Conservation (phyloP, 1,284 basidiomycete genomes). For the Leccinum insolens region DNA sequence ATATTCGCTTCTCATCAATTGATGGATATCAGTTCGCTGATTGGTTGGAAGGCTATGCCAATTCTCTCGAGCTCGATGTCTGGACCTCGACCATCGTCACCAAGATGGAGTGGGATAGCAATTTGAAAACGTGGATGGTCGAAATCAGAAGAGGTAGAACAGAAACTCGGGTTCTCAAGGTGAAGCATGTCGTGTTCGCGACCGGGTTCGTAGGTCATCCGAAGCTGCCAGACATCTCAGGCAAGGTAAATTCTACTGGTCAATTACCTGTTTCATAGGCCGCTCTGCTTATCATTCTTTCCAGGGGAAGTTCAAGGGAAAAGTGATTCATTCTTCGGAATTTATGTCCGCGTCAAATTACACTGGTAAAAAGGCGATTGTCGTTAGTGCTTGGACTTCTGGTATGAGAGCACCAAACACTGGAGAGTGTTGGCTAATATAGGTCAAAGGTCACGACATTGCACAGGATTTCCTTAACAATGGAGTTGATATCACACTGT, state of each 20-base stretch:
- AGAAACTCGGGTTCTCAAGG: constrained; percentile 31
- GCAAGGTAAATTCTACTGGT: constrained; percentile 14
- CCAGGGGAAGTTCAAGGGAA: constrained; percentile 30
- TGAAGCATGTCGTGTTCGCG: constrained; percentile 42
- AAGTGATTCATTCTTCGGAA: constrained; percentile 40
- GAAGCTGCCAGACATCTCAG: constrained; percentile 33
- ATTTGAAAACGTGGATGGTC: constrained; percentile 40
- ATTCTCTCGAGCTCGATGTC: constrained; percentile 55
- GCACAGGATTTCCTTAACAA: constrained; percentile 32
- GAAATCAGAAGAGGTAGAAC: constrained; percentile 33
- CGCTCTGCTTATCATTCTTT: neutral
- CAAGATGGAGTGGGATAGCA: constrained; percentile 39
- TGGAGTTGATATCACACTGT: constrained; percentile 32
- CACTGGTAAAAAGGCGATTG: constrained; percentile 44
- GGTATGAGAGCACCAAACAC: constrained; percentile 16
- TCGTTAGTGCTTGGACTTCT: constrained; percentile 48
- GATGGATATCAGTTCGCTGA: constrained; percentile 46
- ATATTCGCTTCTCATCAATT: neutral
- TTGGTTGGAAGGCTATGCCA: constrained; percentile 63
- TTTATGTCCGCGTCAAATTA: constrained; percentile 40
- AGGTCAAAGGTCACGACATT: constrained; percentile 29
- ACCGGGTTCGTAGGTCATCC: constrained; percentile 43
- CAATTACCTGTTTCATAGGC: neutral
- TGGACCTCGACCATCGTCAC: constrained; percentile 53
- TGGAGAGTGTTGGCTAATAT: constrained; percentile 7